Conservation (phyloP, 139 green algal genomes). For the Closterium sp. region DNA sequence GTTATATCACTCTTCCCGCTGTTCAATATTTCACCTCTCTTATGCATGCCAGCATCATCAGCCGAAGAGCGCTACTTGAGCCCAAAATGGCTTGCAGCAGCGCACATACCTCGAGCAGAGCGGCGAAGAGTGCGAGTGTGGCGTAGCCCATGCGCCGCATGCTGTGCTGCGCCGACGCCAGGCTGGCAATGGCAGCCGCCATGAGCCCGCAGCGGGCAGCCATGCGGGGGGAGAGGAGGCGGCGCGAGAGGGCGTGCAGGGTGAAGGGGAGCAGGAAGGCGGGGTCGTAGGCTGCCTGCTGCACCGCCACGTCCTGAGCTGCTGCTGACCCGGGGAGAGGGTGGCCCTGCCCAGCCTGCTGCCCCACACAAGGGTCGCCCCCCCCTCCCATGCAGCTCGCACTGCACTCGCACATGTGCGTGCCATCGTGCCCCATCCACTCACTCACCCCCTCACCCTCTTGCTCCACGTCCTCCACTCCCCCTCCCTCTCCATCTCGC, state of each 20-base stretch:
- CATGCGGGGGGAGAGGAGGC: neutral
- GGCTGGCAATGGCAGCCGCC: neutral
- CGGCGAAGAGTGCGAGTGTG: neutral
- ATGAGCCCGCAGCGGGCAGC: slow-evolving; percentile 14
- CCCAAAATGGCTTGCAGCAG: neutral
- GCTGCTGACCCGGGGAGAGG: neutral
- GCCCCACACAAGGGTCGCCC: neutral
- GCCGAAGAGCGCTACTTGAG: neutral
- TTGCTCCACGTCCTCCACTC: neutral
- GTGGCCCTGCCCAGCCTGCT: neutral
- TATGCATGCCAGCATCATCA: neutral
- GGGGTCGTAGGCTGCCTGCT: slow-evolving; percentile 22
- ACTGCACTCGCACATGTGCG: neutral
- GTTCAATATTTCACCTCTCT: neutral
- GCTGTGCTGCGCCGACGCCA: neutral
- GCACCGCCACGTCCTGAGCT: neutral
- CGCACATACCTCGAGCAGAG: slow-evolving; percentile 12
- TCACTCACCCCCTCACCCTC: neutral
- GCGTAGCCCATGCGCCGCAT: slow-evolving; percentile 17
- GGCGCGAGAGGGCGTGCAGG: neutral
- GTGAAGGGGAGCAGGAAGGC: slow-evolving; percentile 25
- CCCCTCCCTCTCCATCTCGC: neutral
- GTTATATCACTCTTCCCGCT: neutral
- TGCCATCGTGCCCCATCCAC: neutral
- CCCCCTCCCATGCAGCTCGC: neutral